Base-by-base conservation (phyloP, 140 eudicot species). In the Oenanthe javanica region DNA sequence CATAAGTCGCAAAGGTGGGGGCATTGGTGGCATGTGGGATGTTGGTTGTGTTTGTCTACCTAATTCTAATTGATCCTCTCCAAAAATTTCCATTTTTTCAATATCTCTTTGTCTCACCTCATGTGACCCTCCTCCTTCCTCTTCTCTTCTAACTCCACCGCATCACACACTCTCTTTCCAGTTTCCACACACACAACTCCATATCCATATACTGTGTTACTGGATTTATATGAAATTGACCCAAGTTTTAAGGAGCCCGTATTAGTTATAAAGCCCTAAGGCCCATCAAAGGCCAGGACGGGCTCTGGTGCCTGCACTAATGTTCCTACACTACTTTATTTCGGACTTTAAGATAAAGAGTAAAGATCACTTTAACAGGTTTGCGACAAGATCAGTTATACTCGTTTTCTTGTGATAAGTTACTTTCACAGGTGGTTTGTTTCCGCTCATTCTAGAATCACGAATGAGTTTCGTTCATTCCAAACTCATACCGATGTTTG, bases 1-100 rank as follows among this genome's bases (percentile, higher is more conserved):
- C 77, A 72, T 9, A 0, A 72, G 77, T 72, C 14, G 21, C 52
- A 0, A 43, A 42, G 54, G 77, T 43, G 77, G 77, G 77, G 70
- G 38, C 49, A 46, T 19, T 19, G 51, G 76, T 72, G 36, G 77
- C 77, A 72, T 72, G 77, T 72, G 77, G 77, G 77, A 72, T 72
- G 77, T 45, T 72, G 52, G 77, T 18, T 9, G 25, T 72, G 52
- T 72, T 72, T 42, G 48, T 45, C 77, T 72, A 72, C 77, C 77
- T 43, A 72, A 72, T 43, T 47, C 16, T 19, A 72, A 72, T 43
- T 47, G 16, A 43, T 72, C 25, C 49, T 19, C 25, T 42, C 76
- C 46, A 72, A 72, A 16, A 69, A 25, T 31, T 38, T 31, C 46
- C 8, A 12, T 5, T 11, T 69, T 3, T 11, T 38, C n/a, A 13